These are phyloP conservation scores for Pseudocohnilembus persalinus DNA, from an alignment of 169 alveolate species.

Conservation along the genomic window DNA sequence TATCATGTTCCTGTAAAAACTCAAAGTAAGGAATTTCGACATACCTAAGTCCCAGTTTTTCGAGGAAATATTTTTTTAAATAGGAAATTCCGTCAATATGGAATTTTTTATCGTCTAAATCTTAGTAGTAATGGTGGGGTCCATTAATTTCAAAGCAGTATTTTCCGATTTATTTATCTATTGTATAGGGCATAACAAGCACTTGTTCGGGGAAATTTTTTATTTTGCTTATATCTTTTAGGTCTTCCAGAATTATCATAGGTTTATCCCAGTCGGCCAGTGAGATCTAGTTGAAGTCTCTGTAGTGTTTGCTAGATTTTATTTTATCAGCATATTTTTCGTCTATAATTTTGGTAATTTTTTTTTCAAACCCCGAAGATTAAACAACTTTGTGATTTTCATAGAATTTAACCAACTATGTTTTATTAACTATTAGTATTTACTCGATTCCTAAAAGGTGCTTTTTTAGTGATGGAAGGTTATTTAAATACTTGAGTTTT, in stretches of 20 bases:
- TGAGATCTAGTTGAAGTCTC: background rate
- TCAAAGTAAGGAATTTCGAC: conserved; percentile 22
- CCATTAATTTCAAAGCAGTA: conserved; percentile 51
- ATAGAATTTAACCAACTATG: background rate
- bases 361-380: conserved; percentile 12
- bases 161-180: conserved; percentile 37
- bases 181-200: conserved; percentile 32
- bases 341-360: conserved; percentile 6
- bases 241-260: conserved; percentile 1
- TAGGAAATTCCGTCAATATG: conserved; percentile 32
- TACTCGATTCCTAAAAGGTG: background rate
- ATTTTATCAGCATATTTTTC: background rate
- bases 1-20: background rate
- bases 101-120: background rate
- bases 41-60: conserved; percentile 32
- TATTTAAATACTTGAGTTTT: background rate
- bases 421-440: background rate
- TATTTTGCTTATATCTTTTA: background rate
- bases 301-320: background rate
- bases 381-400: background rate
- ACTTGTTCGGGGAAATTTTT: conserved; percentile 4
- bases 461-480: background rate
- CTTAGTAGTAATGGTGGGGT: conserved; percentile 28
- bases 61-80: conserved; percentile 31
- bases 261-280: background rate